Evolutionary conservation across 345 rosid species (phyloP).

Genomic region (Corchorus olitorius): DNA sequence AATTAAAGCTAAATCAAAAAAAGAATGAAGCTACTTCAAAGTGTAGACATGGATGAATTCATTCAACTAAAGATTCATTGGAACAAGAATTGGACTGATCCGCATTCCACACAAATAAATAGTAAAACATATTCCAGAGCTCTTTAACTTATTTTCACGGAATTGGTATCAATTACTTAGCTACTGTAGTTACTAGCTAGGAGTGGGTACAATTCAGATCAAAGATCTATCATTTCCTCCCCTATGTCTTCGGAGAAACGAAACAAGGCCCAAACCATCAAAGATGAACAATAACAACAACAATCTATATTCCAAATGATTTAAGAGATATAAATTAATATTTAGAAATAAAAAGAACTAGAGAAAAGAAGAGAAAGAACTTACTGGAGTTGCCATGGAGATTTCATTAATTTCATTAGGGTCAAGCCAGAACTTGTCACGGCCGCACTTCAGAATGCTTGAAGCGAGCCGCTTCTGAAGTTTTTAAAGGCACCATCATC

Average conservation of each 20-base stretch:
- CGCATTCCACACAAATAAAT: background rate
- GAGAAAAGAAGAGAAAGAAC: too few species aligned
- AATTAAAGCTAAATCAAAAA: too few species aligned
- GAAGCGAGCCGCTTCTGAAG: conserved; percentile 73
- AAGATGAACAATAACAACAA: too few species aligned
- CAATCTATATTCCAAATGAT: too few species aligned
- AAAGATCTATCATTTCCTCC: background rate
- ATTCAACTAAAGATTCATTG: too few species aligned
- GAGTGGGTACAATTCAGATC: background rate
- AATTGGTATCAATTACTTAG: background rate
- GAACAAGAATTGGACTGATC: too few species aligned
- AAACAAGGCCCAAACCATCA: conserved; percentile 39
- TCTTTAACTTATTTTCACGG: background rate
- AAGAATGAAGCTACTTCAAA: too few species aligned
- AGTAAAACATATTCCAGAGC: background rate
- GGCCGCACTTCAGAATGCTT: conserved; percentile 69
- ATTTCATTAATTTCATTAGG: too few species aligned
- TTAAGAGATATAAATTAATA: too few species aligned
- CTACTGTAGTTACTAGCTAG: background rate
- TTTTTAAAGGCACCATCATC: conserved; percentile 66
- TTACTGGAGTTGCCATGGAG: too few species aligned
- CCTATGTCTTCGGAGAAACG: background rate
- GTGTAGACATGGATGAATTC: too few species aligned
- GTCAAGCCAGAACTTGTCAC: conserved; percentile 38
- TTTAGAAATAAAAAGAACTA: too few species aligned